Conservation (phyloP, 202 grass and related monocot species). For the Hordeum pubiflorum region DNA sequence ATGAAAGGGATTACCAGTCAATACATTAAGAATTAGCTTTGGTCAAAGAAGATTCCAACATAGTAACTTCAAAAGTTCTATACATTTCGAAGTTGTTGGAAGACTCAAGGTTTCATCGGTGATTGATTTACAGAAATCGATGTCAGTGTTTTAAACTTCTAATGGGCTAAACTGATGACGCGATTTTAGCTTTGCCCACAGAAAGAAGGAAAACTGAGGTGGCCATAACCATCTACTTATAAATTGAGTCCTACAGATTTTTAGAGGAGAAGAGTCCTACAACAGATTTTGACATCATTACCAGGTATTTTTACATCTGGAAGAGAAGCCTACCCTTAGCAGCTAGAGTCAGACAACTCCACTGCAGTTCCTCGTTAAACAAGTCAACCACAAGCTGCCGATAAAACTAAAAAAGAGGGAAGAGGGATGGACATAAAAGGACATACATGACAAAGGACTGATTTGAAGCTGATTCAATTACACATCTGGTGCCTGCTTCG, state of each 20-base stretch:
- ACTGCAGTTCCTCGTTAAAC: not conserved
- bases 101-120: not conserved
- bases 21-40: constrained; percentile 10
- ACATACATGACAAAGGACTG: constrained; percentile 3
- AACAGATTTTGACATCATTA: not conserved
- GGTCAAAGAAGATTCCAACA: constrained; percentile 9
- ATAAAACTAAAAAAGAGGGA: not conserved
- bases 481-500: not conserved
- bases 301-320: not conserved
- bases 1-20: not conserved
- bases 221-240: not conserved
- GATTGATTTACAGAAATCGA: constrained; percentile 1
- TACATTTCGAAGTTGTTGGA: not conserved
- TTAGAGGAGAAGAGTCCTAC: not conserved
- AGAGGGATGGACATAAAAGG: not conserved
- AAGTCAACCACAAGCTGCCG: not conserved
- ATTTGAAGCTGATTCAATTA: not conserved
- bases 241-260: not conserved
- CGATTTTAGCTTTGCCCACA: not conserved
- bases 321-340: not conserved
- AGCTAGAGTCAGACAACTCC: not conserved
- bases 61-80: not conserved
- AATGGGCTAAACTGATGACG: not conserved
- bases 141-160: not conserved
- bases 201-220: not conserved